These are phyloP conservation scores for Hibiscus tridactylites DNA, from an alignment of 345 rosid species.

Conservation along the genomic window DNA sequence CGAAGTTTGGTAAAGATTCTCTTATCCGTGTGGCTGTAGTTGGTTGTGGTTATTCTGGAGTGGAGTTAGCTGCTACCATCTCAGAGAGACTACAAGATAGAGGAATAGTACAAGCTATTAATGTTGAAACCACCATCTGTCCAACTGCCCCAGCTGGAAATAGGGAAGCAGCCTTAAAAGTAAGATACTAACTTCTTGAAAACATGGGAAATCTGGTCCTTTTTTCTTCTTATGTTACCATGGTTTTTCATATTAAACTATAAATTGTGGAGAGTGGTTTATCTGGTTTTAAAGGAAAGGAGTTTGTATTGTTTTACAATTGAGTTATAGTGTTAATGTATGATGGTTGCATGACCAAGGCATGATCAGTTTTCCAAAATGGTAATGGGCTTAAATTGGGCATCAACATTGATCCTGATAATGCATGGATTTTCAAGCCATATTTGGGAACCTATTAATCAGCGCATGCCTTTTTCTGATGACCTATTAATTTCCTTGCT, in stretches of 20 bases:
- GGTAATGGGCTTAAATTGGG: background rate
- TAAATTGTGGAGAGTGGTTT: background rate
- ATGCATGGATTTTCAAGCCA: background rate
- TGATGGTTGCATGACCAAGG: background rate
- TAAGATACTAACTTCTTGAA: constrained; percentile 18
- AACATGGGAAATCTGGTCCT: background rate
- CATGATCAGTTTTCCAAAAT: background rate
- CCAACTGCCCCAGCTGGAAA: constrained; percentile 83
- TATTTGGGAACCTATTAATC: background rate
- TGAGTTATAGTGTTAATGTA: background rate
- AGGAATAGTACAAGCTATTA: constrained; percentile 72
- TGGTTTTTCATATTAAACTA: background rate
- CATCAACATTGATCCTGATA: background rate
- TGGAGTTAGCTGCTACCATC: constrained; percentile 92
- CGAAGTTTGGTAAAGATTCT: constrained; percentile 49
- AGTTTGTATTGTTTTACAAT: background rate
- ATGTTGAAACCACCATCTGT: constrained; percentile 62
- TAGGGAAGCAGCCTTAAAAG: constrained; percentile 82
- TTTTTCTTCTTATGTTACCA: background rate
- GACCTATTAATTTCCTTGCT: background rate
- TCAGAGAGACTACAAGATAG: constrained; percentile 79
- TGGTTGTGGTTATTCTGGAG: constrained; percentile 94
- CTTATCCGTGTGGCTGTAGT: constrained; percentile 62
- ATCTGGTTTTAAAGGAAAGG: background rate
- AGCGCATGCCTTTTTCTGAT: background rate